phyloP scores from a whole-genome alignment of 768 basidiomycete genomes.

The Lactifluus rugatus region DNA sequence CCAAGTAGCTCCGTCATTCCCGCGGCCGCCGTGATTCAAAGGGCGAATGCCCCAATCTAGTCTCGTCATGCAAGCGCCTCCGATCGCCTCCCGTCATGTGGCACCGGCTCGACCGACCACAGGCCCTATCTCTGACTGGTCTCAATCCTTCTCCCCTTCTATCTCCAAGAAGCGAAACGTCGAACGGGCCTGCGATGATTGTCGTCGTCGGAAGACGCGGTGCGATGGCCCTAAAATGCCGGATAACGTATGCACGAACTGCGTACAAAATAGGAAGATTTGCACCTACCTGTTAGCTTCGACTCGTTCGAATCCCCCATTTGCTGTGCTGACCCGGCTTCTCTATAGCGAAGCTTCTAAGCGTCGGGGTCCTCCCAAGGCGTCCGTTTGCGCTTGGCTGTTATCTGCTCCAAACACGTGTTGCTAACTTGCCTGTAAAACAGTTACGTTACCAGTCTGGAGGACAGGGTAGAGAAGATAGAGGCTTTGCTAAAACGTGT shows the following conservation, averaged over 20 bases:
- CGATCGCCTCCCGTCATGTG: conserved; percentile 6
- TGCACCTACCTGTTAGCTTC: conserved; percentile 29
- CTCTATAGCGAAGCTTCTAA: conserved; percentile 29
- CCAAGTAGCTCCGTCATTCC: neutral
- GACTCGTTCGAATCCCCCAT: neutral
- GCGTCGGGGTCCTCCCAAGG: conserved; percentile 32
- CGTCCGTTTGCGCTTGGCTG: conserved; percentile 23
- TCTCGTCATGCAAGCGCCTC: neutral
- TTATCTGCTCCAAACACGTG: neutral
- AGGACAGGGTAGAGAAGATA: conserved; percentile 30
- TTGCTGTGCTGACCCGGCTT: conserved; percentile 1
- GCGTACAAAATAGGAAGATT: conserved; percentile 24
- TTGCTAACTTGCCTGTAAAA: neutral
- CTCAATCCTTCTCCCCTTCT: conserved; percentile 14
- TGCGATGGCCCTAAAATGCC: conserved; percentile 29
- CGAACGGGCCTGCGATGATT: conserved; percentile 30
- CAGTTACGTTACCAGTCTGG: conserved; percentile 29
- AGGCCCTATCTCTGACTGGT: neutral
- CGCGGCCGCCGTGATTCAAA: conserved; percentile 10
- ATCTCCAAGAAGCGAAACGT: conserved; percentile 27
- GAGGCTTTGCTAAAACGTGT: conserved; percentile 30
- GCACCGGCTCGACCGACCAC: neutral
- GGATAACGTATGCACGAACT: conserved; percentile 32
- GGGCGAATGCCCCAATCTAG: conserved; percentile 7
- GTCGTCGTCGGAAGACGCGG: conserved; percentile 27